These are phyloP conservation scores for Aspergillus bombycis DNA, from an alignment of 2,329 filamentous ascomycete species.

Conservation along the genomic window DNA sequence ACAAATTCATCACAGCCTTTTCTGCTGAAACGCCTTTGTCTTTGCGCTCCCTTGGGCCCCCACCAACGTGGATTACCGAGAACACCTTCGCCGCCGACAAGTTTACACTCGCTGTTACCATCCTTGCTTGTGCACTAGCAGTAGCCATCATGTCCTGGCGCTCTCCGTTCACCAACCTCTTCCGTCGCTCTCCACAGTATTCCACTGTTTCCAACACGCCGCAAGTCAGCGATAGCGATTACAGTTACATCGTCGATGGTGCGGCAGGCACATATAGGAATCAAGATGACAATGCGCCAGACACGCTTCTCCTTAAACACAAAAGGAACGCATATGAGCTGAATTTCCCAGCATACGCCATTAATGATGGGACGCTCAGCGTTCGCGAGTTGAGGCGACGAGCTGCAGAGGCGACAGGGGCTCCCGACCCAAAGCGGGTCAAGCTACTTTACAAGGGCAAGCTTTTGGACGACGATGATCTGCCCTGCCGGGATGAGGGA, in stretches of 20 bases:
- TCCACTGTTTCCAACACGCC: slow-evolving; percentile 32
- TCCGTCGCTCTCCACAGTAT: slow-evolving; percentile 38
- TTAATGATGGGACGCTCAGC: slow-evolving; percentile 48
- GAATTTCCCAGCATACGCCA: slow-evolving; percentile 50
- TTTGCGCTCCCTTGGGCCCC: slow-evolving; percentile 18
- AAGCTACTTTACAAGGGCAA: slow-evolving; percentile 53
- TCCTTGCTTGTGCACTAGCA: slow-evolving; percentile 33
- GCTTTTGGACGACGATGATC: slow-evolving; percentile 45
- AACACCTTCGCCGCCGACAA: slow-evolving; percentile 25
- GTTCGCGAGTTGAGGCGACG: slow-evolving; percentile 45
- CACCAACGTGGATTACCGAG: slow-evolving; percentile 18
- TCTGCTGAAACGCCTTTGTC: slow-evolving; percentile 24
- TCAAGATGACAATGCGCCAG: slow-evolving; percentile 40
- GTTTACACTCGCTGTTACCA: slow-evolving; percentile 28
- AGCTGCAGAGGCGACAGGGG: slow-evolving; percentile 43
- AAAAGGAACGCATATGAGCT: slow-evolving; percentile 46
- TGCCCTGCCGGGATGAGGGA: slow-evolving; percentile 45
- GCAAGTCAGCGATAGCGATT: slow-evolving; percentile 43
- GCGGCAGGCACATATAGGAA: slow-evolving; percentile 19
- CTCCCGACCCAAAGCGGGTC: slow-evolving; percentile 40
- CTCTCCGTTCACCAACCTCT: slow-evolving; percentile 32
- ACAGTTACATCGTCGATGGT: slow-evolving; percentile 40
- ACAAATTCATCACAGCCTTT: slow-evolving; percentile 32
- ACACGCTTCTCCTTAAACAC: slow-evolving; percentile 49
- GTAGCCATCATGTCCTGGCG: slow-evolving; percentile 35